A percentile compares a stretch with the other conserved stretches of the same genome.
These are phyloP conservation scores for Aspergillus ustus DNA, from an alignment of 2,329 filamentous ascomycete genomes.

Conservation along the genomic window DNA sequence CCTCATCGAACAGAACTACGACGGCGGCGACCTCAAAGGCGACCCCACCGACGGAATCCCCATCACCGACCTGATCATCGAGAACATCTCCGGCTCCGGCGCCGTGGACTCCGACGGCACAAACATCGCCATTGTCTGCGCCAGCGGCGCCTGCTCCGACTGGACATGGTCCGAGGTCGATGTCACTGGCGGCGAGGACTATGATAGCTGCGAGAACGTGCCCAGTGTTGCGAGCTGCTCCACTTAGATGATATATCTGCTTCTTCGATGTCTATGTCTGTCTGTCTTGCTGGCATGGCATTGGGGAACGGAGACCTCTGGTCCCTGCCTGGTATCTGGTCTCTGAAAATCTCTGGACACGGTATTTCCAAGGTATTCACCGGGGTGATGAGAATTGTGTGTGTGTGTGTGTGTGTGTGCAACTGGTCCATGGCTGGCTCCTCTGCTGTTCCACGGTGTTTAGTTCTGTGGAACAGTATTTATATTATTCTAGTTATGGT, in stretches of 20 bases:
- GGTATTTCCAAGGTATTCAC: too few species aligned
- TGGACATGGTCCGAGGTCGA: conserved; percentile 59
- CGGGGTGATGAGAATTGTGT: too few species aligned
- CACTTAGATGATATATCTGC: background rate
- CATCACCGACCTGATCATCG: conserved; percentile 45
- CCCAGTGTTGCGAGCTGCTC: conserved; percentile 45
- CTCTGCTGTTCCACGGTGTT: too few species aligned
- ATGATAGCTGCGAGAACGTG: conserved; percentile 46
- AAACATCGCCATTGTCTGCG: conserved; percentile 56
- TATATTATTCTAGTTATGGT: too few species aligned
- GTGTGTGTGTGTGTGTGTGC: too few species aligned
- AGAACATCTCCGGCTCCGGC: conserved; percentile 42
- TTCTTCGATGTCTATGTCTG: too few species aligned
- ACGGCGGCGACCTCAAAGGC: conserved; percentile 51
- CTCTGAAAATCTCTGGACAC: too few species aligned
- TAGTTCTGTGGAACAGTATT: too few species aligned
- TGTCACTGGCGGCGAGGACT: conserved; percentile 55
- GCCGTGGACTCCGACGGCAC: conserved; percentile 33
- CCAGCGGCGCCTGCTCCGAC: conserved; percentile 54
- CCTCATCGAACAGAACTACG: conserved; percentile 64
- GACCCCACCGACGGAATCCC: conserved; percentile 44
- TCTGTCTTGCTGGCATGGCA: too few species aligned
- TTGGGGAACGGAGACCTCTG: too few species aligned
- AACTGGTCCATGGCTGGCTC: too few species aligned
- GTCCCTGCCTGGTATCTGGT: too few species aligned